phyloP scores from a whole-genome alignment of 139 green algal genomes.

The Diplosphaera chodatii region DNA sequence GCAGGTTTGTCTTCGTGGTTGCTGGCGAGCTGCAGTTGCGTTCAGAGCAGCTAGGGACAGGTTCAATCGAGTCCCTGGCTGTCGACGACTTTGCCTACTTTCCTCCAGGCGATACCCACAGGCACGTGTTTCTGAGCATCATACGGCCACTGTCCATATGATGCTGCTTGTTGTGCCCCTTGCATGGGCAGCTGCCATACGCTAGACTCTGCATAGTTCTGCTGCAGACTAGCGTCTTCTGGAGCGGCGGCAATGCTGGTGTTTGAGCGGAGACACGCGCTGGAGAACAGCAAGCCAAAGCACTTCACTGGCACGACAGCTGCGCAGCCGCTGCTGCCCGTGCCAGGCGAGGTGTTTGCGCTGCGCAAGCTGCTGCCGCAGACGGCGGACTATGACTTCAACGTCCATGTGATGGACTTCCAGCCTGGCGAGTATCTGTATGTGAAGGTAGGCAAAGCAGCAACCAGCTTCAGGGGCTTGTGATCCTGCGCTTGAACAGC shows the following conservation, averaged over 20 bases:
- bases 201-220: too few relatives aligned
- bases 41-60: too few relatives aligned
- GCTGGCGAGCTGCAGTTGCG: too few relatives aligned
- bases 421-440: constrained; percentile 76
- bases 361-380: constrained; percentile 88
- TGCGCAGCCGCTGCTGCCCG: constrained; percentile 52
- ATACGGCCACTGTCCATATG: too few relatives aligned
- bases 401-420: constrained; percentile 97
- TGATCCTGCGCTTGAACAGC: too few relatives aligned
- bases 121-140: too few relatives aligned
- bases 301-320: constrained; percentile 53
- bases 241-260: constrained; percentile 60
- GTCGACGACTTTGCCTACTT: constrained; percentile 74
- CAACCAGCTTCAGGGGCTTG: too few relatives aligned
- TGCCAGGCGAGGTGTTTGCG: constrained; percentile 75
- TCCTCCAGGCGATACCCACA: constrained; percentile 40
- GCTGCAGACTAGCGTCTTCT: neutral
- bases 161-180: too few relatives aligned
- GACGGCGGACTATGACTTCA: constrained; percentile 86
- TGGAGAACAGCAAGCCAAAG: neutral
- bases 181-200: too few relatives aligned
- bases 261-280: constrained; percentile 59
- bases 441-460: constrained; percentile 73
- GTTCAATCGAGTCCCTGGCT: constrained; percentile 24
- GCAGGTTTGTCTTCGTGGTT: too few relatives aligned